These are phyloP conservation scores for Cladobotryum mycophilum DNA, from an alignment of 2,329 filamentous ascomycete species.

Conservation along the genomic window DNA sequence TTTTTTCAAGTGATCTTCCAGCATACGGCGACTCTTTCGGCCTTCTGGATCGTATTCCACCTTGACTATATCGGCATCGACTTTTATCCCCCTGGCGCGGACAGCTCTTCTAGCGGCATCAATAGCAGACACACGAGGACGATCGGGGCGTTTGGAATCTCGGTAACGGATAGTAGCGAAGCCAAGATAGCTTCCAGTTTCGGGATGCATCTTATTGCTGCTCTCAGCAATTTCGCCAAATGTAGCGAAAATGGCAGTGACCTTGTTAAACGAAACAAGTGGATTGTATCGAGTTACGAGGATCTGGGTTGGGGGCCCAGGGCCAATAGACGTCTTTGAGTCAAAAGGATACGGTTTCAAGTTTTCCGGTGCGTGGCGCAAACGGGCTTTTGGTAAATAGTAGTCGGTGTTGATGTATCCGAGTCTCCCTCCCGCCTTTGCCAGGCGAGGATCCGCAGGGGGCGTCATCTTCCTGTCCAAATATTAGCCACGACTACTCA, in stretches of 20 bases:
- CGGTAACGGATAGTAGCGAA: slow-evolving; percentile 89
- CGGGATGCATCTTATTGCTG: slow-evolving; percentile 90
- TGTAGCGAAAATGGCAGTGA: slow-evolving; percentile 68
- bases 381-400: slow-evolving; percentile 63
- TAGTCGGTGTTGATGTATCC: slow-evolving; percentile 65
- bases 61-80: slow-evolving; percentile 69
- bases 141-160: slow-evolving; percentile 51
- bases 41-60: slow-evolving; percentile 90
- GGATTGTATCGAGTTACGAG: slow-evolving; percentile 97
- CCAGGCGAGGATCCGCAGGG: slow-evolving; percentile 77
- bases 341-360: slow-evolving; percentile 80
- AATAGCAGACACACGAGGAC: slow-evolving; percentile 55
- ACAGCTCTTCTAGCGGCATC: slow-evolving; percentile 78
- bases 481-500: slow-evolving; percentile 52
- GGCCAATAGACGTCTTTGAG: slow-evolving; percentile 74
- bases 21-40: slow-evolving; percentile 69
- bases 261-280: slow-evolving; percentile 70
- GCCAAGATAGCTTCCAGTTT: slow-evolving; percentile 88
- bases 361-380: slow-evolving; percentile 69
- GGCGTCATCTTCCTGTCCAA: slow-evolving; percentile 70
- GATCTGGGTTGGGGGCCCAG: slow-evolving; percentile 82
- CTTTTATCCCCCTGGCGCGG: slow-evolving; percentile 66
- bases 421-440: slow-evolving; percentile 54
- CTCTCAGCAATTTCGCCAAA: slow-evolving; percentile 87
- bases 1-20: slow-evolving; percentile 66